A percentile compares a stretch with the other conserved stretches of the same genome.
Conservation (phyloP, 2,329 filamentous ascomycete species). For the Xylariaceae sp. region DNA sequence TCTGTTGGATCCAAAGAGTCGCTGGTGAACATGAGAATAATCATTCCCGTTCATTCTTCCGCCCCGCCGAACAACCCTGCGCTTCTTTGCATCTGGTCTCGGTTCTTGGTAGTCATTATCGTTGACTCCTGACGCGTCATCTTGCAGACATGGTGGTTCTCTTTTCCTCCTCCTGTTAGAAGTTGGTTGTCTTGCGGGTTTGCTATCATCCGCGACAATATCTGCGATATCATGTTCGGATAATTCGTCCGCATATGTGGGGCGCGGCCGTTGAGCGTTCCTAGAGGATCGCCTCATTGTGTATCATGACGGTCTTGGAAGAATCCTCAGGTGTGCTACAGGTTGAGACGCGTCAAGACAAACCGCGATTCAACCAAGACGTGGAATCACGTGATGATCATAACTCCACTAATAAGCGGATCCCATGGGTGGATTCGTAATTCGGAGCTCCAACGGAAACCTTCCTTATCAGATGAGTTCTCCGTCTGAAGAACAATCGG, state of each 20-base stretch:
- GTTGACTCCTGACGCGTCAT: constrained; percentile 20
- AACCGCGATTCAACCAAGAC: constrained; percentile 2
- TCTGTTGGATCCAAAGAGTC: constrained; percentile 23
- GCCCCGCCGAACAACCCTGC: constrained; percentile 12
- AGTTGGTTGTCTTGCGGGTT: not conserved
- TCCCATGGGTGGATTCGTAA: no score
- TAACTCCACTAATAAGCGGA: no score
- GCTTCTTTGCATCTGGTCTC: constrained; percentile 22
- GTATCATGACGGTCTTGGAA: not conserved
- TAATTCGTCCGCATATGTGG: not conserved
- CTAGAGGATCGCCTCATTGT: constrained; percentile 31
- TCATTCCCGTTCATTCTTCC: constrained; percentile 13
- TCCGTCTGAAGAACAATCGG: no score
- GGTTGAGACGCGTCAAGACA: not conserved
- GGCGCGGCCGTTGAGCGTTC: constrained; percentile 12
- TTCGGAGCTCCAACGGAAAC: no score
- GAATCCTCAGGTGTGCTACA: not conserved
- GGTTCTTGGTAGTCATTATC: constrained; percentile 19
- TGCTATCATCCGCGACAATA: not conserved
- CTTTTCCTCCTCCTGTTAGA: not conserved
- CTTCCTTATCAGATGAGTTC: no score
- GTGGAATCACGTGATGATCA: constrained; percentile 21
- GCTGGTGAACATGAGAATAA: constrained; percentile 19
- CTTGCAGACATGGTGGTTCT: not conserved
- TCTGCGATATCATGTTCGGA: not conserved